phyloP scores from a whole-genome alignment of 352 stramenopile species.

The Phytophthora hybrid region DNA sequence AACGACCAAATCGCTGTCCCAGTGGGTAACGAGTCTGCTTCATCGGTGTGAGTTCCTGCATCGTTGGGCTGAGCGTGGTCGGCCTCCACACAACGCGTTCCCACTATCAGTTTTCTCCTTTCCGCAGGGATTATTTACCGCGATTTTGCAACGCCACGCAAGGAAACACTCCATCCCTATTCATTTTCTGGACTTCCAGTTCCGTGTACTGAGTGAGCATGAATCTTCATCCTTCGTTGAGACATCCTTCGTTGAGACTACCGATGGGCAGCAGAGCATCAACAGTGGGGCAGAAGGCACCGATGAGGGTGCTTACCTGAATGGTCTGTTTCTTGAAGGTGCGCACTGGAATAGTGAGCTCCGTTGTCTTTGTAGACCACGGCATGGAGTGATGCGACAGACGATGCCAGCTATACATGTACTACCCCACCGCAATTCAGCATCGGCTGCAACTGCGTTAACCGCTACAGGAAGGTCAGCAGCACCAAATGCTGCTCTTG shows the following conservation, averaged over 20 bases:
- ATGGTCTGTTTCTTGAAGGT: constrained; percentile 73
- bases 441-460: neutral
- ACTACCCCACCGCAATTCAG: constrained; percentile 51
- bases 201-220: constrained; percentile 60
- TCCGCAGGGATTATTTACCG: constrained; percentile 82
- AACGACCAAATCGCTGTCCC: constrained; percentile 52
- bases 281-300: constrained; percentile 8
- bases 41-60: constrained; percentile 68
- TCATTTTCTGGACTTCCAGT: constrained; percentile 81
- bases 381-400: constrained; percentile 69
- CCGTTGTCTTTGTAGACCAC: constrained; percentile 58
- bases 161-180: constrained; percentile 75
- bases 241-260: neutral
- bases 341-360: constrained; percentile 68
- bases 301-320: constrained; percentile 63
- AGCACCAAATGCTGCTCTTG: neutral
- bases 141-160: constrained; percentile 76
- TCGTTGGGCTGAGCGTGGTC: constrained; percentile 49
- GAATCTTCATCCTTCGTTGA: constrained; percentile 32
- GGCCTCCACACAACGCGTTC: constrained; percentile 42
- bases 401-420: constrained; percentile 91
- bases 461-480: neutral
- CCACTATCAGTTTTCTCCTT: constrained; percentile 78
- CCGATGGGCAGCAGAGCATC: constrained; percentile 1
- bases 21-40: constrained; percentile 68